phyloP scores from a whole-genome alignment of 192 early-diverging fungal species.

The Phycomyces nitens region DNA sequence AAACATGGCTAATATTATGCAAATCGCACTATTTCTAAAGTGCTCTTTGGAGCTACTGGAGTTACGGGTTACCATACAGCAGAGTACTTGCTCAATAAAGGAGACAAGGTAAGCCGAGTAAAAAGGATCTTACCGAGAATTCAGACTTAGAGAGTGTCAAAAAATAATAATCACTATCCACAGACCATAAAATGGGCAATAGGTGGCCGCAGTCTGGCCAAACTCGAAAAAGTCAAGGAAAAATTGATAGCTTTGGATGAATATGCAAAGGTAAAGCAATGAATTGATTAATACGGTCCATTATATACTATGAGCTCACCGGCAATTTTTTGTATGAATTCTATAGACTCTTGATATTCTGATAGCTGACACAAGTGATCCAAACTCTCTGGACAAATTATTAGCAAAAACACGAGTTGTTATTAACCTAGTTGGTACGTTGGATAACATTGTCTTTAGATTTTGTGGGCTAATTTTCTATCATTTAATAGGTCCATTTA shows the following conservation, averaged over 20 bases:
- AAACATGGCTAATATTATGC: too few relatives aligned
- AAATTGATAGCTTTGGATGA: constrained; percentile 51
- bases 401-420: constrained; percentile 65
- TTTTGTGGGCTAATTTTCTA: background rate
- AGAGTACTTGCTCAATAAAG: constrained; percentile 50
- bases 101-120: constrained; percentile 12
- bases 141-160: background rate
- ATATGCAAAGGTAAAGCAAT: constrained; percentile 35
- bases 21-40: background rate
- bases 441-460: background rate
- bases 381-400: constrained; percentile 58
- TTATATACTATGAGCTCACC: background rate
- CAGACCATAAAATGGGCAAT: constrained; percentile 68
- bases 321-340: background rate
- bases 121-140: background rate
- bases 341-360: constrained; percentile 54
- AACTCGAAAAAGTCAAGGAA: constrained; percentile 58
- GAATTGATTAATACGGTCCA: background rate
- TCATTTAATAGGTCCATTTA: constrained; percentile 53
- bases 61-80: constrained; percentile 76
- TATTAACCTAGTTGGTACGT: constrained; percentile 70
- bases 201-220: constrained; percentile 67
- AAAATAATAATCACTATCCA: constrained; percentile 18
- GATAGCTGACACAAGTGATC: constrained; percentile 63
- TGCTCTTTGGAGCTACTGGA: constrained; percentile 76